Evolutionary conservation across 176 grass and related monocot genomes (phyloP).

Genomic region (Zoysia japonica): DNA sequence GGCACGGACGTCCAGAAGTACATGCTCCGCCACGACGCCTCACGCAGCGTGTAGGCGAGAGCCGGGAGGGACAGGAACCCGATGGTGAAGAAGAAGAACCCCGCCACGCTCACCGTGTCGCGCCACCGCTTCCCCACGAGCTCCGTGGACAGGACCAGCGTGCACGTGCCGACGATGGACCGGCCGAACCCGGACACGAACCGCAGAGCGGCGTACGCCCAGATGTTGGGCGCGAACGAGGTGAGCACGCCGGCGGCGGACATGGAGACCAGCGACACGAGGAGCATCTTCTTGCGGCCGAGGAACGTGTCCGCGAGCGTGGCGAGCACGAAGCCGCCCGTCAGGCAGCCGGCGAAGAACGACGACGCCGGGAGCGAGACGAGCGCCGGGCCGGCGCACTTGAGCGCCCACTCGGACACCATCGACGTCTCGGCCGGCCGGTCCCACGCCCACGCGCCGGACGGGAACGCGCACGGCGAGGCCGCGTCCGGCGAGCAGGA

Average conservation of each 20-base stretch:
- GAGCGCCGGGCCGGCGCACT: constrained; percentile 64
- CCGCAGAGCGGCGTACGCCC: constrained; percentile 67
- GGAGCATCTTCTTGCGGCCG: constrained; percentile 78
- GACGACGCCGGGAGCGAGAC: constrained; percentile 75
- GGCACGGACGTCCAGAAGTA: constrained; percentile 79
- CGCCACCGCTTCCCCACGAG: constrained; percentile 80
- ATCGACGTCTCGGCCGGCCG: constrained; percentile 40
- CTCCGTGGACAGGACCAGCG: constrained; percentile 83
- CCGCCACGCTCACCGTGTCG: constrained; percentile 60
- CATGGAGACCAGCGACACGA: constrained; percentile 54
- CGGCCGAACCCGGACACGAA: constrained; percentile 72
- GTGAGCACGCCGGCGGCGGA: constrained; percentile 63
- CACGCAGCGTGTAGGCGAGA: constrained; percentile 60
- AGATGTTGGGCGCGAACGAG: constrained; percentile 69
- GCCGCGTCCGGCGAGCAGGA: constrained; percentile 41
- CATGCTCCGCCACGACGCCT: constrained; percentile 64
- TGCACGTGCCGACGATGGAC: constrained; percentile 62
- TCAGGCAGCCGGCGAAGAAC: constrained; percentile 78
- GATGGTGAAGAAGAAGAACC: constrained; percentile 73
- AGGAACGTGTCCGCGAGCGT: constrained; percentile 80
- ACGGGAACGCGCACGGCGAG: constrained; percentile 53
- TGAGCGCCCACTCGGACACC: constrained; percentile 80
- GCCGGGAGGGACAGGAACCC: constrained; percentile 86
- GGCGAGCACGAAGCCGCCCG: constrained; percentile 71
- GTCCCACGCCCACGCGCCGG: constrained; percentile 71